phyloP scores from a whole-genome alignment of 768 basidiomycete genomes.

The Krasilnikovozyma curviuscula region DNA sequence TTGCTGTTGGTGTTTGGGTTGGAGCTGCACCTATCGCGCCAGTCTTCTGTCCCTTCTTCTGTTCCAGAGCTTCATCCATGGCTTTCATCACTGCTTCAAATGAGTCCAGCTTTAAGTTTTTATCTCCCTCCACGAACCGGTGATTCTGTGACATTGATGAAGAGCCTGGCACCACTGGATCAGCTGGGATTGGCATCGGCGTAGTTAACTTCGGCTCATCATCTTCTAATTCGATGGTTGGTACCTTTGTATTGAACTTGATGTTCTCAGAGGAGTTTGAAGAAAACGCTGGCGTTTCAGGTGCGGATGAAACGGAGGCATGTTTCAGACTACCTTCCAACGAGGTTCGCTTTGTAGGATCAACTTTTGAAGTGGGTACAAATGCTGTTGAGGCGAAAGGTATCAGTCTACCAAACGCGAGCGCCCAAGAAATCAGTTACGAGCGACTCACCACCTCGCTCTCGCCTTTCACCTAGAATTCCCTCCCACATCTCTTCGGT shows the following conservation, averaged over 20 bases:
- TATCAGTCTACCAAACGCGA: too few relatives aligned
- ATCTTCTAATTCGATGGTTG: too few relatives aligned
- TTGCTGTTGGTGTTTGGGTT: background rate
- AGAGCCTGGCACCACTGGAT: conserved; percentile 2
- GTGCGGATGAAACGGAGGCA: too few relatives aligned
- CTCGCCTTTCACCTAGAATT: conserved; percentile 60
- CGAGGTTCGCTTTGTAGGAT: too few relatives aligned
- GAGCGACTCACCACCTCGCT: conserved; percentile 64
- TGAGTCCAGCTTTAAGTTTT: conserved; percentile 61
- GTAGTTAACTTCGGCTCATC: background rate
- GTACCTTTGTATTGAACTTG: too few relatives aligned
- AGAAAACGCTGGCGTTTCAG: too few relatives aligned
- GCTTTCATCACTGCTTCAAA: conserved; percentile 94
- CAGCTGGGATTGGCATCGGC: conserved; percentile 3
- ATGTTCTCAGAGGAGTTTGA: too few relatives aligned
- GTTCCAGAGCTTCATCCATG: conserved; percentile 64
- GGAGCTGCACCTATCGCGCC: background rate
- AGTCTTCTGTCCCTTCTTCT: conserved; percentile 3
- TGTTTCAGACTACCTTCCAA: too few relatives aligned
- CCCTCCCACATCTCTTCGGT: conserved; percentile 68
- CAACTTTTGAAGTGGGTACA: too few relatives aligned
- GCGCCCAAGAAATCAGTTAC: too few relatives aligned
- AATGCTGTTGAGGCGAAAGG: too few relatives aligned
- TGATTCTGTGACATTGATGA: background rate
- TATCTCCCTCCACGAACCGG: too few relatives aligned